Percentiles rank a stretch among this genome's conserved stretches.
phyloP scores from a whole-genome alignment of 441 rosid genomes.

The Adansonia madagascariensis region DNA sequence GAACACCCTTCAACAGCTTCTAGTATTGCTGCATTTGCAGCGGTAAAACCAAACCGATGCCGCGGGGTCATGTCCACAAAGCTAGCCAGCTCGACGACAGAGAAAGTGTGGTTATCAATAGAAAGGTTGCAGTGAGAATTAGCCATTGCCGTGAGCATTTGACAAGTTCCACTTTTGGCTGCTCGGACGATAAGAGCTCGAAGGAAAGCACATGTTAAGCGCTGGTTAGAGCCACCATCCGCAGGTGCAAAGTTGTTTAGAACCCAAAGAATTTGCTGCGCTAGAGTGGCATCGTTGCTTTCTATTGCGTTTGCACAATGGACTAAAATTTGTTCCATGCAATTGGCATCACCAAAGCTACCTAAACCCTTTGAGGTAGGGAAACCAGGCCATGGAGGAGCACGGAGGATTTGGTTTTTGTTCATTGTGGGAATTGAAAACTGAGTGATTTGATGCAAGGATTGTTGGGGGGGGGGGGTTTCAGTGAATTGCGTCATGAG shows the following conservation, averaged over 20 bases:
- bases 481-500: constrained; percentile 69
- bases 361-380: constrained; percentile 55
- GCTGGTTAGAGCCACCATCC: constrained; percentile 83
- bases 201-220: constrained; percentile 68
- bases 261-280: constrained; percentile 89
- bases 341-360: constrained; percentile 65
- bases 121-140: constrained; percentile 42
- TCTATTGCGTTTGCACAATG: constrained; percentile 88
- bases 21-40: constrained; percentile 58
- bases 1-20: too few species aligned
- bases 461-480: constrained; percentile 53
- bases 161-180: constrained; percentile 56
- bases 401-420: constrained; percentile 42
- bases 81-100: constrained; percentile 72
- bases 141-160: constrained; percentile 53
- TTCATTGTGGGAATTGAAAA: constrained; percentile 39
- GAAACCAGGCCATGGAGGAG: constrained; percentile 72
- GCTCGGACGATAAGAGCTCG: constrained; percentile 81
- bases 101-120: constrained; percentile 57
- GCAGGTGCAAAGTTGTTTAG: constrained; percentile 73
- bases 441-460: constrained; percentile 39
- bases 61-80: constrained; percentile 87
- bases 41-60: constrained; percentile 92
- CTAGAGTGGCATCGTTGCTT: constrained; percentile 68
- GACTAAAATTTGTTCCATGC: constrained; percentile 84